phyloP scores from a whole-genome alignment of 202 grass and related monocot genomes.

The Carex arenaria region DNA sequence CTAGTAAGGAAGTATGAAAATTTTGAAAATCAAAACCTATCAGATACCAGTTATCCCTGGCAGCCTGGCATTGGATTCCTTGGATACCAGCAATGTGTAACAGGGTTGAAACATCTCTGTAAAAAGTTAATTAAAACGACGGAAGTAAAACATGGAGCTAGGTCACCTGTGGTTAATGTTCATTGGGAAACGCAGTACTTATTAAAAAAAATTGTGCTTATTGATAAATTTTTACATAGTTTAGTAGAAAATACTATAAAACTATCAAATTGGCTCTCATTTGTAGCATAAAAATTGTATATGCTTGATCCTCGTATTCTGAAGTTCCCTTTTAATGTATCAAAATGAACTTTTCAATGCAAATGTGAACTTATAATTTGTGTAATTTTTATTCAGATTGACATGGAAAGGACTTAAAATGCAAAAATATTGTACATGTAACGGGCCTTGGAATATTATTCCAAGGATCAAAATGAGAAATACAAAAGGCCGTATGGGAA shows the following conservation, averaged over 20 bases:
- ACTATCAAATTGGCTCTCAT: too few species aligned
- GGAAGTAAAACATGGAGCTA: background rate
- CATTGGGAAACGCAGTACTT: background rate
- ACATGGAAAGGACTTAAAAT: background rate
- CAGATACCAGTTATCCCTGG: conserved; percentile 6
- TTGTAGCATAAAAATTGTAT: too few species aligned
- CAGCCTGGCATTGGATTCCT: conserved; percentile 20
- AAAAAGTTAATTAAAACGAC: conserved; percentile 20
- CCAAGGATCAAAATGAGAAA: background rate
- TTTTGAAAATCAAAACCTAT: background rate
- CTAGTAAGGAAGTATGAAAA: background rate
- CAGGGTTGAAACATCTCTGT: conserved; percentile 1
- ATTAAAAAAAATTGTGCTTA: too few species aligned
- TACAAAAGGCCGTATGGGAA: background rate
- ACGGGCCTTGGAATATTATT: background rate
- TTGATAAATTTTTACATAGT: too few species aligned
- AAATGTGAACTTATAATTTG: too few species aligned
- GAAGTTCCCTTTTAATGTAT: too few species aligned
- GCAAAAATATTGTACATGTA: background rate
- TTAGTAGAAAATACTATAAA: too few species aligned
- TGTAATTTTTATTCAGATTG: too few species aligned
- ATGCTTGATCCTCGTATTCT: too few species aligned
- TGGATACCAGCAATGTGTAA: background rate
- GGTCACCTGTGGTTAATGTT: conserved; percentile 5
- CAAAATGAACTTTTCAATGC: too few species aligned